phyloP scores from a whole-genome alignment of 306 rosid species.

The Prunus salicina region DNA sequence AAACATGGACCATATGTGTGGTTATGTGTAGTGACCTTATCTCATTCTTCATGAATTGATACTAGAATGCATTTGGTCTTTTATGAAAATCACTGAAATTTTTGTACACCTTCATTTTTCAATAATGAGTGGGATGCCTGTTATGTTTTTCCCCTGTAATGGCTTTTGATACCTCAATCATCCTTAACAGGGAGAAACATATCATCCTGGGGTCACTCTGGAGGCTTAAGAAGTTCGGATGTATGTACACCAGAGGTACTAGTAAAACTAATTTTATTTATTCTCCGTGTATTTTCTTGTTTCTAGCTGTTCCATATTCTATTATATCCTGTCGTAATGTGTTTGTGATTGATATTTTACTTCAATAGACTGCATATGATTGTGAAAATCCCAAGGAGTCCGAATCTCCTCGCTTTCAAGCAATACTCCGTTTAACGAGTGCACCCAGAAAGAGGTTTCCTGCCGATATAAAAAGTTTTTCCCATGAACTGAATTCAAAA shows the following conservation, averaged over 20 bases:
- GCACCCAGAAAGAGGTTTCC: constrained; percentile 95
- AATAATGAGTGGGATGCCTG: constrained; percentile 17
- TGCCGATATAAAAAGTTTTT: constrained; percentile 85
- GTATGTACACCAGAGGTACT: constrained; percentile 90
- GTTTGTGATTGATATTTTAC: constrained; percentile 24
- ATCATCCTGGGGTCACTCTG: constrained; percentile 54
- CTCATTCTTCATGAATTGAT: background rate
- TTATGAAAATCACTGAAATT: background rate
- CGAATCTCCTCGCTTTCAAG: constrained; percentile 99
- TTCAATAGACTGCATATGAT: constrained; percentile 68
- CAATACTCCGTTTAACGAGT: constrained; percentile 87
- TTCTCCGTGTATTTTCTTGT: constrained; percentile 12
- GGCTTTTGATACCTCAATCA: constrained; percentile 26
- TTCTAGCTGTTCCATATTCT: constrained; percentile 3
- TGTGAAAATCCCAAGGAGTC: constrained; percentile 98
- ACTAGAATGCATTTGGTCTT: background rate
- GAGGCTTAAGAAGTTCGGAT: constrained; percentile 65
- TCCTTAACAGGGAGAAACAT: constrained; percentile 54
- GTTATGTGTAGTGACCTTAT: background rate
- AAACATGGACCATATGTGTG: background rate
- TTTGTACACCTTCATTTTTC: background rate
- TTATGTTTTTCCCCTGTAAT: background rate
- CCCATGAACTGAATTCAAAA: constrained; percentile 93
- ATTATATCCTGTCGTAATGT: constrained; percentile 14
- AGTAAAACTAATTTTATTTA: background rate